Conservation (phyloP, 2,329 filamentous ascomycete species). For the Ramichloridium luteum region DNA sequence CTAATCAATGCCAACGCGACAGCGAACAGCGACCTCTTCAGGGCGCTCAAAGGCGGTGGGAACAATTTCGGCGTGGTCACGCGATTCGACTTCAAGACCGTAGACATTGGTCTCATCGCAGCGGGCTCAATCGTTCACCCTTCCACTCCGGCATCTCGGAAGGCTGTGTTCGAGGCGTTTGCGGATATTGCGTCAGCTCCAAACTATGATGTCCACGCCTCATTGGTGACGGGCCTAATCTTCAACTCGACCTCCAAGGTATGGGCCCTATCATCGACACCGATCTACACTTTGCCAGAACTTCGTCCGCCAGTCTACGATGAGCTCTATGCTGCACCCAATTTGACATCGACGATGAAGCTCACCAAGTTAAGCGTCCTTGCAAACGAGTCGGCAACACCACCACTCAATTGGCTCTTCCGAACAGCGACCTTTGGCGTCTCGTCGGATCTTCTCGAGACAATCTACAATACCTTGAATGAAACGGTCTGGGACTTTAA, state of each 20-base stretch:
- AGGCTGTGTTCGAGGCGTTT: conserved; percentile 2
- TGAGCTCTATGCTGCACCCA: conserved; percentile 3
- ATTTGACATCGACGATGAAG: conserved; percentile 1
- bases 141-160: no score
- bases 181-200: conserved; percentile 3
- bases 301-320: conserved; percentile 2
- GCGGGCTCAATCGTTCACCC: conserved; percentile 2
- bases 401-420: conserved; percentile 3
- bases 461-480: conserved; percentile 4
- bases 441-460: conserved; percentile 3
- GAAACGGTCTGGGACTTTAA: conserved; percentile 1
- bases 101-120: conserved; percentile 3
- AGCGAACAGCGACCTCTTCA: conserved; percentile 37
- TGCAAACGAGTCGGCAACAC: conserved; percentile 3
- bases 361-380: conserved; percentile 4
- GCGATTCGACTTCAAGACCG: conserved; percentile 28
- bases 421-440: conserved; percentile 5
- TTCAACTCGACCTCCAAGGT: conserved; percentile 3
- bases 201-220: conserved; percentile 4
- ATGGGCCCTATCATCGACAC: conserved; percentile 3
- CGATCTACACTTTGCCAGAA: conserved; percentile 5
- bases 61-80: conserved; percentile 35
- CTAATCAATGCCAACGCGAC: conserved; percentile 29
- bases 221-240: conserved; percentile 1
- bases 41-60: conserved; percentile 33